phyloP scores from a whole-genome alignment of 345 rosid species.

The Erysimum cheiranthoides region DNA sequence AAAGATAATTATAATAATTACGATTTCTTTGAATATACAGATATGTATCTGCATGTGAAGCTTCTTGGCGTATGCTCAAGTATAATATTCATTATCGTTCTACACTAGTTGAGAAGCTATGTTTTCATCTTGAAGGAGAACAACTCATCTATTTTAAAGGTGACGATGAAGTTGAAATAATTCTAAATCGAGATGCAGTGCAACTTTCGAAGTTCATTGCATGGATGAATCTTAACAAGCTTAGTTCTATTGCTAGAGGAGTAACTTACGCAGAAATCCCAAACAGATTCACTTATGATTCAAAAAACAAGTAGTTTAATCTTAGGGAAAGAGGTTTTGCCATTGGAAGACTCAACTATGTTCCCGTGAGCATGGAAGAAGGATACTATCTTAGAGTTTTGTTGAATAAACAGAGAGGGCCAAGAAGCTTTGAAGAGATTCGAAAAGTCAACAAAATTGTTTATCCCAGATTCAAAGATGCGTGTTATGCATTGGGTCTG shows the following conservation, averaged over 20 bases:
- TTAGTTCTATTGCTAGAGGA: fast-evolving
- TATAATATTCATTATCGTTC: background rate
- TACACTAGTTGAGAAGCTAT: background rate
- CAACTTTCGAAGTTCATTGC: background rate
- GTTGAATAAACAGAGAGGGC: background rate
- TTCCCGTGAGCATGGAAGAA: fast-evolving
- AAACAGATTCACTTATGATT: background rate
- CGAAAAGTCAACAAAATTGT: background rate
- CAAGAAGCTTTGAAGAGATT: background rate
- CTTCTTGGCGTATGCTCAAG: background rate
- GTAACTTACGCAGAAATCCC: background rate
- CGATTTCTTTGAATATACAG: too few species aligned
- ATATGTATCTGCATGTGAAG: background rate
- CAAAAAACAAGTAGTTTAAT: background rate
- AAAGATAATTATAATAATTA: too few species aligned
- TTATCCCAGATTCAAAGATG: too few species aligned
- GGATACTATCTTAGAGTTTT: background rate
- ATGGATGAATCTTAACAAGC: background rate
- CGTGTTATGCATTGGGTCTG: background rate
- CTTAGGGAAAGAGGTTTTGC: fast-evolving
- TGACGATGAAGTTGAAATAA: background rate
- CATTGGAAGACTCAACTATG: background rate
- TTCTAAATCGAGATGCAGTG: background rate
- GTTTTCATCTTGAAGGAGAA: background rate
- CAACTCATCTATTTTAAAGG: background rate